Conservation (phyloP, 2,329 filamentous ascomycete genomes). For the Epichloe uncinata region DNA sequence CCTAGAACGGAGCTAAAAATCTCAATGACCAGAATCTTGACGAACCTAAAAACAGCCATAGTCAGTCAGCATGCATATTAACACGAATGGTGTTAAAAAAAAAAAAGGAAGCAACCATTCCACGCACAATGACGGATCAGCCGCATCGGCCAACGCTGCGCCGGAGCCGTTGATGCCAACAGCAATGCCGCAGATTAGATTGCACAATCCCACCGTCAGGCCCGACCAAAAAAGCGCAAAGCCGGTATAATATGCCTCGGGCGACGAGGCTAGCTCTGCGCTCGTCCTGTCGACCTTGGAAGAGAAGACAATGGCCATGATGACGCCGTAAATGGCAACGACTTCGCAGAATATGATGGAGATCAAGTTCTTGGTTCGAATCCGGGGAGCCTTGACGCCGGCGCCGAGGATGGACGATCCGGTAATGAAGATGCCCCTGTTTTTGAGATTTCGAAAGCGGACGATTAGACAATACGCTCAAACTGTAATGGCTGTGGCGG, state of each 20-base stretch:
- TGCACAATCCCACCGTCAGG: slow-evolving; percentile 88
- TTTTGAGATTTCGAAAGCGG: too few species aligned
- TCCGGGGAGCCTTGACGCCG: slow-evolving; percentile 85
- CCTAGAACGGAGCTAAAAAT: slow-evolving; percentile 98
- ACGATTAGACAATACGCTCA: neutral
- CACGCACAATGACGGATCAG: slow-evolving; percentile 74
- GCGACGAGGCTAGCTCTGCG: slow-evolving; percentile 54
- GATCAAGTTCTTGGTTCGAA: slow-evolving; percentile 98
- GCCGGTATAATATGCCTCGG: slow-evolving; percentile 81
- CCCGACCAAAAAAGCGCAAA: slow-evolving; percentile 95
- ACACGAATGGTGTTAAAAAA: too few species aligned
- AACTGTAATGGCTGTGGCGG: slow-evolving; percentile 12
- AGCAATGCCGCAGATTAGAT: slow-evolving; percentile 87
- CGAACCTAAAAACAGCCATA: slow-evolving; percentile 72
- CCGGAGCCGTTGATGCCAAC: slow-evolving; percentile 98
- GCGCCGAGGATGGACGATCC: slow-evolving; percentile 94
- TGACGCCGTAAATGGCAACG: slow-evolving; percentile 98
- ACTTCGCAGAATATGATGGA: slow-evolving; percentile 99
- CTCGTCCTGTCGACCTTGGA: slow-evolving; percentile 62
- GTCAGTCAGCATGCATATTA: slow-evolving; percentile 11
- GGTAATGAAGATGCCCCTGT: slow-evolving; percentile 96
- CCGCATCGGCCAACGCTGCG: slow-evolving; percentile 89
- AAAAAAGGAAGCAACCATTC: neutral
- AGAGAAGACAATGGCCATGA: slow-evolving; percentile 98
- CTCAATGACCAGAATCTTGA: slow-evolving; percentile 97